Evolutionary conservation across 140 eudicot genomes (phyloP), one percentile per base, ranked within the genome.

Genomic region (Flaveria floridana): DNA sequence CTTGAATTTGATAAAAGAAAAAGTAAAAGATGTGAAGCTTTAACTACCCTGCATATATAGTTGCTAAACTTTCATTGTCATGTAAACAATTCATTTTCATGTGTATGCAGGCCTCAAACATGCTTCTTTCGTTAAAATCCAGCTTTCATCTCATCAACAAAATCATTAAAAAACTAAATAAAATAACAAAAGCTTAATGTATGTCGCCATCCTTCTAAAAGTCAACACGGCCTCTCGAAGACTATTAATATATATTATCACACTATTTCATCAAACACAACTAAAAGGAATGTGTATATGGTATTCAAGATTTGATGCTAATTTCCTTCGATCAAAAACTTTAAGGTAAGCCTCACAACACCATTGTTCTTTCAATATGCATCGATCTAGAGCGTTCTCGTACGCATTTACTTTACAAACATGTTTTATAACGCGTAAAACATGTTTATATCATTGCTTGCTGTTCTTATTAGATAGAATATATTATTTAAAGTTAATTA

Each of bases 91-190:
- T 61, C 72, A 75, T 68, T 34, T 59, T 75, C 48, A 58, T 68
- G 53, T 50, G 37, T 72, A 67, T 47, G 41, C 41, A 34, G 41
- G 75, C 16, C 71, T 74, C 76, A 26, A 72, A 47, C 84, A 80
- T 69, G 80, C 80, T 59, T 61, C 53, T 59, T 64, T 21, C 64
- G 6, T 25, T 70, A 20, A 77, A 23, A 57, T 77, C 77, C 84
- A 80, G 84, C 84, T 80, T 80, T 80, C 72, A 75, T 80, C 77
- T 42, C 74, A 41, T 69, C 84, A 75, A 50, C 66, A 73, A 79
- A 66, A 28, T 42, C 16, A 57, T 25, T 37, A 59, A 44, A 44
- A 16, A 5, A 71, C 9, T 5, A 65, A 2, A 9, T 46, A 58
- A 59, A 48, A 70, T 58, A 57, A 42, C 44, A 68, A 47, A 68